These are phyloP conservation scores for Triticum urartu DNA, from an alignment of 176 grass and related monocot species.

Conservation along the genomic window DNA sequence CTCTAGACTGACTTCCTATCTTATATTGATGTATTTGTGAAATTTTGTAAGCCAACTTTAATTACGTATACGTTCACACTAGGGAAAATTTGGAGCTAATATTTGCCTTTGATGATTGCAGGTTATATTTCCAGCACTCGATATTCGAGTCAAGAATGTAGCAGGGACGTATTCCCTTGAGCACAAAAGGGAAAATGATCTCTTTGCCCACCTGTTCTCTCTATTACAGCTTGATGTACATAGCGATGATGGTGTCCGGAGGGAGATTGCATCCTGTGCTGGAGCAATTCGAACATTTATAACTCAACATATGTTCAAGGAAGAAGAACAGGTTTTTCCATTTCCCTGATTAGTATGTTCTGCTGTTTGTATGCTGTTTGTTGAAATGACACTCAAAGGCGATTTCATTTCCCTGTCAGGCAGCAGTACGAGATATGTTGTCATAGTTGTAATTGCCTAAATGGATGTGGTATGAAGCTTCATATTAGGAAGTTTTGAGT, in stretches of 20 bases:
- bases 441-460: not conserved
- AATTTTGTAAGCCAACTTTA: not conserved
- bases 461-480: not conserved
- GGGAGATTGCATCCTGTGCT: conserved; percentile 77
- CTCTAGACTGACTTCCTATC: not conserved
- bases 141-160: conserved; percentile 88
- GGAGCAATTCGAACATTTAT: conserved; percentile 74
- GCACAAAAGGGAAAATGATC: conserved; percentile 74
- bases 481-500: not conserved
- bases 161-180: conserved; percentile 85
- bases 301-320: conserved; percentile 91
- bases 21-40: not conserved
- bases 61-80: not conserved
- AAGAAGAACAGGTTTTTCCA: conserved; percentile 74
- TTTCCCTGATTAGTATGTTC: not conserved
- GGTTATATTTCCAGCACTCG: conserved; percentile 94
- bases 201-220: conserved; percentile 61
- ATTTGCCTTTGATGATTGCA: conserved; percentile 26
- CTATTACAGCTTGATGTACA: conserved; percentile 56
- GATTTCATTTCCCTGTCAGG: conserved; percentile 1
- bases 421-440: not conserved
- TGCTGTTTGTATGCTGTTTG: not conserved
- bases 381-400: not conserved
- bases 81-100: not conserved
- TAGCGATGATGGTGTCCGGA: conserved; percentile 38